Percentiles rank a stretch among this genome's conserved stretches.
Evolutionary conservation across 371 early-diverging fungal species (phyloP).

Genomic region (Polyrhizophydium stewartii): DNA sequence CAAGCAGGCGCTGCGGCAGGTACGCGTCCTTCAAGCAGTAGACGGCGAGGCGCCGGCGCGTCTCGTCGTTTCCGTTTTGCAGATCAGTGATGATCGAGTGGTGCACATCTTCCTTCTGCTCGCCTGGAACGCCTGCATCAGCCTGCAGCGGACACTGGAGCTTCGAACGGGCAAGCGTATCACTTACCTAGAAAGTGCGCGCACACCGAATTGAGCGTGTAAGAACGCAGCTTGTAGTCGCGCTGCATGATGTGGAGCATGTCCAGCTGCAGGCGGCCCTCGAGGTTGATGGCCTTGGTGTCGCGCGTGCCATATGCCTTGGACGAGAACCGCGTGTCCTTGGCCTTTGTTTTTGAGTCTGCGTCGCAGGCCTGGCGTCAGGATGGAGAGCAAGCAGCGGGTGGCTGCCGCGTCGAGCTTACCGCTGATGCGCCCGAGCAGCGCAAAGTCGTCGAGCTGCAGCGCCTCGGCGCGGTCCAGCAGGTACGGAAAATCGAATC

Average conservation of each 20-base stretch:
- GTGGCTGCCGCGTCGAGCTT: not conserved
- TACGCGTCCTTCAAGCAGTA: constrained; percentile 99
- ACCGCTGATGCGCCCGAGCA: constrained; percentile 80
- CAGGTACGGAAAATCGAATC: constrained; percentile 98
- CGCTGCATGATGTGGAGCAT: constrained; percentile 94
- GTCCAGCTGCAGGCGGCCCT: constrained; percentile 97
- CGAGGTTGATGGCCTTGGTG: constrained; percentile 81
- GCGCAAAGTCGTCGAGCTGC: constrained; percentile 71
- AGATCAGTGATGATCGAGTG: constrained; percentile 97
- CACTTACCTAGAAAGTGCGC: constrained; percentile 86
- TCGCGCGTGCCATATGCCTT: constrained; percentile 94
- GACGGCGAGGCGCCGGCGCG: constrained; percentile 94
- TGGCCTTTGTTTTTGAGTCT: constrained; percentile 60
- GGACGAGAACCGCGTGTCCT: constrained; percentile 82
- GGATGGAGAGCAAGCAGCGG: not conserved
- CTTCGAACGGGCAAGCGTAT: not conserved
- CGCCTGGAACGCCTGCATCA: constrained; percentile 46
- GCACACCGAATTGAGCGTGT: constrained; percentile 97
- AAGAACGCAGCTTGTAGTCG: constrained; percentile 97
- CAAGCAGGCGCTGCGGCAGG: constrained; percentile 94
- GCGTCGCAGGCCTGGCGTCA: not conserved
- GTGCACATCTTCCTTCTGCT: constrained; percentile 99
- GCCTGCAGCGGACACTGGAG: not conserved
- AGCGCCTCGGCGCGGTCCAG: constrained; percentile 90
- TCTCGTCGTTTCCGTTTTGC: constrained; percentile 93